Percentiles rank a stretch among this genome's conserved stretches.
phyloP scores from a whole-genome alignment of 441 rosid genomes.

The Euphorbia schlechtendalii region DNA sequence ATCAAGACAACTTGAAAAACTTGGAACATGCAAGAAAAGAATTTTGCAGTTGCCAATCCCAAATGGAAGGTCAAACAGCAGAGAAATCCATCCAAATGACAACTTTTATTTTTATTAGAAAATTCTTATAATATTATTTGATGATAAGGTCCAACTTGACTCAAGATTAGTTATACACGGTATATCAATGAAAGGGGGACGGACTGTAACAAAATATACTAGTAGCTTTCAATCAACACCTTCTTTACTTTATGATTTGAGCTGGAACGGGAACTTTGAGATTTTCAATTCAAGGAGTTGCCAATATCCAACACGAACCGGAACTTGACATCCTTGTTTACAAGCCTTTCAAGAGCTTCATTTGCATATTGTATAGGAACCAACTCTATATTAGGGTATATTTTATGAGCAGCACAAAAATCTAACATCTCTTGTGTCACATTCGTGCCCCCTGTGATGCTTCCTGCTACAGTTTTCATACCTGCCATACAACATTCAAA shows the following conservation, averaged over 20 bases:
- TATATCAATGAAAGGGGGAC: too few species aligned
- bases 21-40: too few species aligned
- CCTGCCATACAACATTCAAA: conserved; percentile 31
- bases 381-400: conserved; percentile 64
- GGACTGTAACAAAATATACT: too few species aligned
- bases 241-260: neutral
- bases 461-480: conserved; percentile 56
- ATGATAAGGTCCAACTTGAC: too few species aligned
- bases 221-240: neutral
- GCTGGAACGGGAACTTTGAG: too few species aligned
- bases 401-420: conserved; percentile 57
- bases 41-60: too few species aligned
- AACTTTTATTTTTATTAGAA: too few species aligned
- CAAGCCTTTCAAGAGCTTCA: conserved; percentile 69
- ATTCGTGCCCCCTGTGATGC: conserved; percentile 62
- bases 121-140: neutral
- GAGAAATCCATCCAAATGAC: too few species aligned
- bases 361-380: conserved; percentile 59
- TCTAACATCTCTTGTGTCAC: conserved; percentile 68
- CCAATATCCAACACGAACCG: conserved; percentile 74
- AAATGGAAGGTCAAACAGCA: too few species aligned
- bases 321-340: conserved; percentile 68
- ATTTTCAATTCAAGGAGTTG: conserved; percentile 48
- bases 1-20: too few species aligned
- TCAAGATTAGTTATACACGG: too few species aligned